These are phyloP conservation scores for Ophiostoma perfectum DNA, from an alignment of 2,329 filamentous ascomycete genomes.

Conservation along the genomic window DNA sequence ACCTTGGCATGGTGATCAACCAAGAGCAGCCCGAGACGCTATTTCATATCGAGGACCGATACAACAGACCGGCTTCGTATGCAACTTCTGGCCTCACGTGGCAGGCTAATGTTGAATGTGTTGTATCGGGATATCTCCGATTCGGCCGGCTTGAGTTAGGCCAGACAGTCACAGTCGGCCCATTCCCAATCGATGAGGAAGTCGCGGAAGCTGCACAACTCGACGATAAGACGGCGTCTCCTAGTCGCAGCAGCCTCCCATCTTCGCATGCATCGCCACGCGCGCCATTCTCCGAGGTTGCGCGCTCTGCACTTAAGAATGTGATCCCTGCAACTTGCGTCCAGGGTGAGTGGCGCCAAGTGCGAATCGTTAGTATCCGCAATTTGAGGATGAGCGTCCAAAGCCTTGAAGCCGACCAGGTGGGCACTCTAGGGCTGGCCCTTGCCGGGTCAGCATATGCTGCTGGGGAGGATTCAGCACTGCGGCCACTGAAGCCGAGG, in stretches of 20 bases:
- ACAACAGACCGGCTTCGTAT: conserved; percentile 64
- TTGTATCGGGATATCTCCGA: conserved; percentile 80
- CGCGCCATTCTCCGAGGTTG: neutral
- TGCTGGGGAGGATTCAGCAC: neutral
- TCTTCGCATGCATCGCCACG: too few species aligned
- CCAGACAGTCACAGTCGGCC: conserved; percentile 72
- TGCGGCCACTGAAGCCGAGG: conserved; percentile 43
- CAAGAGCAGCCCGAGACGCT: conserved; percentile 58
- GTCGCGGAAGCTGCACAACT: conserved; percentile 40
- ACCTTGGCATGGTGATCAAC: conserved; percentile 50
- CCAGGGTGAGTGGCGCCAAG: conserved; percentile 70
- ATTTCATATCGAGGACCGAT: conserved; percentile 90
- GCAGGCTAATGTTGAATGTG: conserved; percentile 51
- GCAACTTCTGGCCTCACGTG: conserved; percentile 35
- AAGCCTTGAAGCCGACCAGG: conserved; percentile 70
- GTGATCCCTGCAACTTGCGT: conserved; percentile 44
- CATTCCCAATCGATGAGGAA: conserved; percentile 59
- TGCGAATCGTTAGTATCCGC: conserved; percentile 77
- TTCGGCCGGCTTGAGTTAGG: conserved; percentile 73
- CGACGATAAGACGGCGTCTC: conserved; percentile 45
- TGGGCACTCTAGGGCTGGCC: conserved; percentile 79
- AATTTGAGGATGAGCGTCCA: conserved; percentile 81
- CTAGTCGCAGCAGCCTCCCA: conserved; percentile 28
- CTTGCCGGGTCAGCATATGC: conserved; percentile 35
- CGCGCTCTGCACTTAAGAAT: neutral